Conservation (phyloP, 2,329 filamentous ascomycete genomes). For the Pleoardoris graminearum region DNA sequence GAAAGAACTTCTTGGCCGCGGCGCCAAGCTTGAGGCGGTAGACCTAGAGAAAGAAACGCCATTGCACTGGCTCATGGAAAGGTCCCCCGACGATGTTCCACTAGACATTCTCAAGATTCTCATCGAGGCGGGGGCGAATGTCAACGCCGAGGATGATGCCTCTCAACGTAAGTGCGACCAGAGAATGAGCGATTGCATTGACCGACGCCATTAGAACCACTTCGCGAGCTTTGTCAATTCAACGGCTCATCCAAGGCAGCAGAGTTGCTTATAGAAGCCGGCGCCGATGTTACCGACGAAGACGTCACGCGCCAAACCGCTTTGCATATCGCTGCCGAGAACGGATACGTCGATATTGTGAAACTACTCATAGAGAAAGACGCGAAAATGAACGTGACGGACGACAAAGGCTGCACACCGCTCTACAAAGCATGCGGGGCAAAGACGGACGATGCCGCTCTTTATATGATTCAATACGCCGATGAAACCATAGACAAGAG, state of each 20-base stretch:
- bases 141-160: neutral
- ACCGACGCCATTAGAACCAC: neutral
- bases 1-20: neutral
- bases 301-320: neutral
- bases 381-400: neutral
- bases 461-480: neutral
- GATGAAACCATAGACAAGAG: neutral
- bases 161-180: neutral
- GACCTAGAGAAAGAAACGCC: neutral
- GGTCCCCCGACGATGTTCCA: neutral
- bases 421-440: constrained; percentile 1
- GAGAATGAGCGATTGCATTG: too few species aligned
- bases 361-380: neutral
- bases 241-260: neutral
- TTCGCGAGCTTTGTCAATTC: neutral
- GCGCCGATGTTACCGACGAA: neutral
- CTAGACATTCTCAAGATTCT: neutral
- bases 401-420: neutral
- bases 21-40: neutral
- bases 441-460: neutral
- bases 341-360: neutral
- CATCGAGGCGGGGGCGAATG: neutral
- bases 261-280: neutral
- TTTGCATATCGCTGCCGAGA: neutral
- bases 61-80: neutral